Evolutionary conservation across 352 stramenopile genomes (phyloP).

Genomic region (Phytopythium ostracodes): DNA sequence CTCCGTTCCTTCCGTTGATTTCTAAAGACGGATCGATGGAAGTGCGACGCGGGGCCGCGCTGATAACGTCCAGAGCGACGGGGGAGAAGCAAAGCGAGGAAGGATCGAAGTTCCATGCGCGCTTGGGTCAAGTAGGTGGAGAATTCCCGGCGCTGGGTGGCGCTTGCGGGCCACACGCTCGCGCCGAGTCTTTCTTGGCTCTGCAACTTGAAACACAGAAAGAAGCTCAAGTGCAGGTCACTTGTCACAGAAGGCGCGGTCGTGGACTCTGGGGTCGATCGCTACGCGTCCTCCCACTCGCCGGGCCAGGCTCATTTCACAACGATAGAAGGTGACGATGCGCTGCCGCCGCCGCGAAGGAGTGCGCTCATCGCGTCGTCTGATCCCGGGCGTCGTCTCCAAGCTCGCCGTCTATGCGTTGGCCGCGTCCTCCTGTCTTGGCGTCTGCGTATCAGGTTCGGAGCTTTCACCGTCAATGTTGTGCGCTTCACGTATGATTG

Average conservation of each 20-base stretch:
- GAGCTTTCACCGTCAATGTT: background rate
- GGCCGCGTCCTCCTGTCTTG: background rate
- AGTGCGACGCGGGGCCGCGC: background rate
- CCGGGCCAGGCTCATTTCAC: background rate
- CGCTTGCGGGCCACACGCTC: background rate
- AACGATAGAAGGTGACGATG: background rate
- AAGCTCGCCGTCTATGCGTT: background rate
- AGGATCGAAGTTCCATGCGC: background rate
- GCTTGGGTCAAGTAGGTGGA: background rate
- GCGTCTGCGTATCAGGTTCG: background rate
- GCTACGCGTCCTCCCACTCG: background rate
- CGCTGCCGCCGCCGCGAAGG: background rate
- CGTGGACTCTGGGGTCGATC: background rate
- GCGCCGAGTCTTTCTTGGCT: conserved; percentile 5
- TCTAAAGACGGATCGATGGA: background rate
- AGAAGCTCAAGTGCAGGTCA: background rate
- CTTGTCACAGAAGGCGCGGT: background rate
- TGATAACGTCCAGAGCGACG: background rate
- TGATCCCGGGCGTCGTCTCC: background rate
- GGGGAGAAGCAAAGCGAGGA: background rate
- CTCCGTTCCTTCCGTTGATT: conserved; percentile 1
- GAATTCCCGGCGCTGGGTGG: background rate
- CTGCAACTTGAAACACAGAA: background rate
- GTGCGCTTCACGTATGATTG: background rate
- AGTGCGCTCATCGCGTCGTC: no score